Conservation (phyloP, 495 filamentous ascomycete species). For the Hypoxylon rickii region DNA sequence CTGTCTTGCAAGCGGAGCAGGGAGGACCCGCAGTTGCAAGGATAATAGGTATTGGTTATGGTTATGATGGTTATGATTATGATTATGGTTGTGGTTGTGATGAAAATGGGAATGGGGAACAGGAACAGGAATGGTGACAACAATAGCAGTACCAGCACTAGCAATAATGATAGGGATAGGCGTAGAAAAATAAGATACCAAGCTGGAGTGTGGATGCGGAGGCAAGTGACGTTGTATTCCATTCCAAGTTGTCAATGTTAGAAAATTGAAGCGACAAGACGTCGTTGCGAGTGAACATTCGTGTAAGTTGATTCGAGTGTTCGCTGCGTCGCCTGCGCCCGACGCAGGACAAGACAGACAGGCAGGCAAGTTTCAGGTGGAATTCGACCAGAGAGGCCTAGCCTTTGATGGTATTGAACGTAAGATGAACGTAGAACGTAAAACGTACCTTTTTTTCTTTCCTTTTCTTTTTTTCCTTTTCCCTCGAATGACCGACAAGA, state of each 20-base stretch:
- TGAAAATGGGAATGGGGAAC: slow-evolving; percentile 13
- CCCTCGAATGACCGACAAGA: slow-evolving; percentile 25
- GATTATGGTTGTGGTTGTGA: no score
- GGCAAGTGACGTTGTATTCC: neutral
- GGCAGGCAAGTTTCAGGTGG: slow-evolving; percentile 26
- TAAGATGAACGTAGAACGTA: no score
- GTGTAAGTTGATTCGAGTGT: slow-evolving; percentile 32
- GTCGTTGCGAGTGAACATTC: neutral
- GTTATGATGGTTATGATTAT: no score
- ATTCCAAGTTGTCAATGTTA: slow-evolving; percentile 8
- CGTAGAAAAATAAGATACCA: no score
- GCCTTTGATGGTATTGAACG: neutral
- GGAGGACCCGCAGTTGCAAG: slow-evolving; percentile 28
- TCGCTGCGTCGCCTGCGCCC: slow-evolving; percentile 19
- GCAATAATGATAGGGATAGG: no score
- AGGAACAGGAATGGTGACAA: no score
- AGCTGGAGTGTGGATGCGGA: no score
- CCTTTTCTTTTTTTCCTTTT: slow-evolving; percentile 4
- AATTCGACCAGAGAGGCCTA: slow-evolving; percentile 14
- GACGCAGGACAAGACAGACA: slow-evolving; percentile 6
- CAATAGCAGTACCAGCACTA: no score
- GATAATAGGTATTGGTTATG: slow-evolving; percentile 3
- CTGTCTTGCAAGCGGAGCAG: slow-evolving; percentile 31
- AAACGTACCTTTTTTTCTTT: slow-evolving; percentile 26
- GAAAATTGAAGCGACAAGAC: no score